Conservation (phyloP, 1,139 yeast species). For the Kurtzmaniella quercitrusa region DNA sequence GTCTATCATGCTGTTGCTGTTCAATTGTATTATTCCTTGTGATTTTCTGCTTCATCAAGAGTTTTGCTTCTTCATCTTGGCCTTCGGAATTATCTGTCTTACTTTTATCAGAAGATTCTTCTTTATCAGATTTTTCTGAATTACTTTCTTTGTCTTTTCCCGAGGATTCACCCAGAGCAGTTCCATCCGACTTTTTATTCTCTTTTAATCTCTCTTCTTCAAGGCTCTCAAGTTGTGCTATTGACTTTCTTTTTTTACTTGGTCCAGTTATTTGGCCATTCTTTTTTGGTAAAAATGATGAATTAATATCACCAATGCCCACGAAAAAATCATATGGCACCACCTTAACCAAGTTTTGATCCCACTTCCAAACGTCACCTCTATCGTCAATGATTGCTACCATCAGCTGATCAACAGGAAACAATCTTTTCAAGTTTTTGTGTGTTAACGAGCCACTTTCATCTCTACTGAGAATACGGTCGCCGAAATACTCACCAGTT, state of each 20-base stretch:
- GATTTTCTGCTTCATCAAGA: slow-evolving; percentile 50
- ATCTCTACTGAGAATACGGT: slow-evolving; percentile 86
- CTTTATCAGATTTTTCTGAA: slow-evolving; percentile 14
- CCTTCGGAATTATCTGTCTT: slow-evolving; percentile 9
- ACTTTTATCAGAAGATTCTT: slow-evolving; percentile 15
- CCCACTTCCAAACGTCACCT: slow-evolving; percentile 99
- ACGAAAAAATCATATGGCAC: slow-evolving; percentile 95
- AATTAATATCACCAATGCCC: slow-evolving; percentile 96
- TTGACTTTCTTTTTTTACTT: slow-evolving; percentile 54
- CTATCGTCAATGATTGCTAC: slow-evolving; percentile 95
- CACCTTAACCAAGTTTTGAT: slow-evolving; percentile 82
- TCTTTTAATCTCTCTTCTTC: slow-evolving; percentile 13
- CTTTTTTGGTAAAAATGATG: slow-evolving; percentile 84
- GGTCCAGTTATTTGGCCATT: slow-evolving; percentile 69
- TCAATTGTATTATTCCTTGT: slow-evolving; percentile 57
- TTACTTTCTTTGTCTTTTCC: slow-evolving; percentile 13
- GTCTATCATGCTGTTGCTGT: slow-evolving; percentile 70
- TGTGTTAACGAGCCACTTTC: slow-evolving; percentile 93
- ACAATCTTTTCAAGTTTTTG: slow-evolving; percentile 80
- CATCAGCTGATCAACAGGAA: slow-evolving; percentile 96
- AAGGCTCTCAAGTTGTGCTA: slow-evolving; percentile 47
- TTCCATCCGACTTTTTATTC: slow-evolving; percentile 5
- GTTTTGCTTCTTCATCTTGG: slow-evolving; percentile 40
- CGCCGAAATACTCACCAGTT: slow-evolving; percentile 79
- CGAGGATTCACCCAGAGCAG: slow-evolving; percentile 18